Evolutionary conservation across 2,329 filamentous ascomycete species (phyloP).

Genomic region (Teratosphaeria nubilosa): DNA sequence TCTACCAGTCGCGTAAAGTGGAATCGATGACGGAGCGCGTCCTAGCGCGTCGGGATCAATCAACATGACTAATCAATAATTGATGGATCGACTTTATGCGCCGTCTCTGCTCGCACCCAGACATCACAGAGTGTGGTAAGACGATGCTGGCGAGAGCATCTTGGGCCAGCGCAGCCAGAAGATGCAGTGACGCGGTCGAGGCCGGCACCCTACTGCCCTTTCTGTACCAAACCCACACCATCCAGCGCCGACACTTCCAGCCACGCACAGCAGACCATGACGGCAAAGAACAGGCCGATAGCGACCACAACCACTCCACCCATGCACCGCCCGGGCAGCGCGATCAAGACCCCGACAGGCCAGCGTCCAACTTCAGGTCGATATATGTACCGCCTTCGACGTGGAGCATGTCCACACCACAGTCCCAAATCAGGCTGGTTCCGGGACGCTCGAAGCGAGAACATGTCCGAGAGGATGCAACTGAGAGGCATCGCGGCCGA

Average conservation of each 20-base stretch:
- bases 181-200: neutral
- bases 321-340: no score
- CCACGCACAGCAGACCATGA: neutral
- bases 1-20: neutral
- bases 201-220: slow-evolving; percentile 14
- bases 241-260: slow-evolving; percentile 8
- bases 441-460: no score
- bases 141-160: neutral
- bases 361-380: no score
- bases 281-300: neutral
- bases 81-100: neutral
- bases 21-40: neutral
- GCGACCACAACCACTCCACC: neutral
- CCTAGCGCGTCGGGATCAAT: neutral
- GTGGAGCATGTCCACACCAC: no score
- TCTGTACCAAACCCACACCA: slow-evolving; percentile 22
- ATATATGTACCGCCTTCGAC: no score
- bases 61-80: neutral
- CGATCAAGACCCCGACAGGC: no score
- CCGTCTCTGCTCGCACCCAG: neutral
- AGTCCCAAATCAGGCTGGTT: no score
- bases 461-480: neutral
- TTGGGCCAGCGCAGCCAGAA: neutral
- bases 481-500: neutral
- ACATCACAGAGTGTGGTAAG: neutral